A percentile compares a stretch with the other conserved stretches of the same genome.
phyloP scores from a whole-genome alignment of 2,329 filamentous ascomycete species.

The Fusarium falciforme region DNA sequence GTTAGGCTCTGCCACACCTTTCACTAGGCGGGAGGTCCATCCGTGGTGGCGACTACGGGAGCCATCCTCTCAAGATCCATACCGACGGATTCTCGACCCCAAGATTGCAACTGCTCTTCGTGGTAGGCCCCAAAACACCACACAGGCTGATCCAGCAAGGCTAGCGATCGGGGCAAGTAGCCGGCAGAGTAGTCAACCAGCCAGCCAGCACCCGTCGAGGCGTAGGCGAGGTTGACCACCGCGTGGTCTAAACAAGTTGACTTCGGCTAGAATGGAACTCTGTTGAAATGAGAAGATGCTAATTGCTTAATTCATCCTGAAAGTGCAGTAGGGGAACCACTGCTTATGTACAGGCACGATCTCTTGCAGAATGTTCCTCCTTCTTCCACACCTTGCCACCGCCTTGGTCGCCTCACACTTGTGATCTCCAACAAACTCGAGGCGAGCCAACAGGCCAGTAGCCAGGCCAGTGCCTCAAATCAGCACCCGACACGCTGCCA shows the following conservation, averaged over 20 bases:
- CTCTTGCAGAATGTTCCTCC: no score
- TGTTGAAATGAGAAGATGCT: no score
- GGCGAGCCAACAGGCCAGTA: not conserved
- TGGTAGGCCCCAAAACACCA: not conserved
- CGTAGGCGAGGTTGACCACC: not conserved
- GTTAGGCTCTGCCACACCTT: no score
- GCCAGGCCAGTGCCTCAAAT: not conserved
- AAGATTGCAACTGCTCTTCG: not conserved
- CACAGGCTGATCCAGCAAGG: not conserved
- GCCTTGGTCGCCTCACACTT: no score
- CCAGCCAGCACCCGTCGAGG: not conserved
- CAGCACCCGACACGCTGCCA: not conserved
- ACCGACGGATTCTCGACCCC: constrained; percentile 11
- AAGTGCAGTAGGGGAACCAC: no score
- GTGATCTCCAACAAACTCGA: no score
- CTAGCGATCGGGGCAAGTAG: not conserved
- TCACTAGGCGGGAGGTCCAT: no score
- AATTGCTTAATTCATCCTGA: no score
- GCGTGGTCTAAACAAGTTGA: not conserved
- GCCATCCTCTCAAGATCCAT: not conserved
- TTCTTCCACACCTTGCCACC: no score
- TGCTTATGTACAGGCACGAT: no score
- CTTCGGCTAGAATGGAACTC: not conserved
- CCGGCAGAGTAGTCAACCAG: not conserved
- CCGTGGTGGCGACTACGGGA: not conserved